Evolutionary conservation across 225 moss, liverwort and hornwort species (phyloP), one percentile per base, ranked within the genome.

Genomic region (Pseudisothecium myosuroides): DNA sequence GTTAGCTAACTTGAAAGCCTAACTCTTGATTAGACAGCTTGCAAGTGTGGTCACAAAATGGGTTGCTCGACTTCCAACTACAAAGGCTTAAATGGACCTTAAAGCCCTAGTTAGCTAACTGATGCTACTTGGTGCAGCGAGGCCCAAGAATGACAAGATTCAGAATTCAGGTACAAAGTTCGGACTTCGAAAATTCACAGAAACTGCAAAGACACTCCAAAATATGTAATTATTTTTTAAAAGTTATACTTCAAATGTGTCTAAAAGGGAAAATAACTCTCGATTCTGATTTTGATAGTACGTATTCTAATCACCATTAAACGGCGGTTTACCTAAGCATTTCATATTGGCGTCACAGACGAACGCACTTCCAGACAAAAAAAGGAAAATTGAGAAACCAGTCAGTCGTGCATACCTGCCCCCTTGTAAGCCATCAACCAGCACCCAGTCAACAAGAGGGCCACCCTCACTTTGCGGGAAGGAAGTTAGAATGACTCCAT

Each of bases 351-450:
- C 80, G 74, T 24, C 39, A 74, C 59, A 73, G 27, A 49, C 41
- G 60, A 8, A 59, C 34, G n/a, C 39, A 87, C 41, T 61, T 87
- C 16, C 60, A 63, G 47, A 50, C 64, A 77, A 55, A 18, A 7
- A 6, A 24, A 24, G 43, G 36, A 49, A 34, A 63, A 69, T 29
- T 45, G n/a, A 43, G 43, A 58, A 52, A 84, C 14, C 10, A 72
- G 28, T 50, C 32, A 56, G 56, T 43, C 9, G 24, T 83, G 29
- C 91, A 59, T 80, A 99, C 97, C 96, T 96, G 91, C 95, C 96
- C 39, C 96, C 97, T 94, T 84, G 81, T 76, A 92, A 89, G 29
- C 89, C 88, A 78, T 97, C 97, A 19, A 98, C 96, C 63, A 97
- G 86, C 84, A 96, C 92, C 97, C 95, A 97, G 67, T 96, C 96